Percentiles rank a stretch among this genome's conserved stretches.
Conservation (phyloP, 2,329 filamentous ascomycete genomes). For the Zalaria obscura region DNA sequence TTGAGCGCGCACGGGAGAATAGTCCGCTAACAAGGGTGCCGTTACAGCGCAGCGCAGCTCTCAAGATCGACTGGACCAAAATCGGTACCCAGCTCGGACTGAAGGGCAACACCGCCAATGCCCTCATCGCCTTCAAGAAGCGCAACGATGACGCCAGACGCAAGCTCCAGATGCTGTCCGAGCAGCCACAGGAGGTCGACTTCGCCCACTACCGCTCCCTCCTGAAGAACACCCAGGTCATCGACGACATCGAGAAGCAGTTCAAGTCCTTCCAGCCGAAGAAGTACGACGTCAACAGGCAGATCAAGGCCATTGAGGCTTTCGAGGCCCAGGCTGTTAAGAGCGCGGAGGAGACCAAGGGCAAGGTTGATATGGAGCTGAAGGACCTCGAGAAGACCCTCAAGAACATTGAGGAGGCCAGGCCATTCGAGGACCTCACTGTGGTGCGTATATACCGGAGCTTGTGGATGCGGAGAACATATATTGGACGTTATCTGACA, state of each 20-base stretch:
- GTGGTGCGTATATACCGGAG: constrained; percentile 54
- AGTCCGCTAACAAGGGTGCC: neutral
- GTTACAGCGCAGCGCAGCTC: constrained; percentile 81
- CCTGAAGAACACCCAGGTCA: constrained; percentile 89
- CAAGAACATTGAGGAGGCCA: constrained; percentile 90
- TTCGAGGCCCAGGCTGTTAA: constrained; percentile 95
- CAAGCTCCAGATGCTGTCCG: constrained; percentile 71
- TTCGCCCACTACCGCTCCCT: constrained; percentile 82
- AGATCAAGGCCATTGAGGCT: constrained; percentile 95
- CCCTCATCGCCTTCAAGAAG: constrained; percentile 96
- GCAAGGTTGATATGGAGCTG: constrained; percentile 88
- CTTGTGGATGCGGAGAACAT: neutral
- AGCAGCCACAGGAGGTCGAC: constrained; percentile 77
- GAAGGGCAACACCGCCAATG: constrained; percentile 80
- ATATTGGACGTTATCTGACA: constrained; percentile 8
- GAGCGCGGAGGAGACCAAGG: constrained; percentile 94
- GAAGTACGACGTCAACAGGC: constrained; percentile 82
- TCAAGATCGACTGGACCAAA: constrained; percentile 99
- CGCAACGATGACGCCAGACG: constrained; percentile 97
- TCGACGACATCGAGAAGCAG: constrained; percentile 96
- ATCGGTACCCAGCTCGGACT: constrained; percentile 89
- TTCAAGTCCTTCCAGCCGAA: constrained; percentile 83
- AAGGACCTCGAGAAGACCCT: constrained; percentile 87
- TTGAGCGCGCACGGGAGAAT: neutral
- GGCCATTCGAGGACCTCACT: constrained; percentile 93